Percentiles rank a stretch among this genome's conserved stretches.
Evolutionary conservation across 2,329 filamentous ascomycete genomes (phyloP).

Genomic region (Pestalotiopsis sp.): DNA sequence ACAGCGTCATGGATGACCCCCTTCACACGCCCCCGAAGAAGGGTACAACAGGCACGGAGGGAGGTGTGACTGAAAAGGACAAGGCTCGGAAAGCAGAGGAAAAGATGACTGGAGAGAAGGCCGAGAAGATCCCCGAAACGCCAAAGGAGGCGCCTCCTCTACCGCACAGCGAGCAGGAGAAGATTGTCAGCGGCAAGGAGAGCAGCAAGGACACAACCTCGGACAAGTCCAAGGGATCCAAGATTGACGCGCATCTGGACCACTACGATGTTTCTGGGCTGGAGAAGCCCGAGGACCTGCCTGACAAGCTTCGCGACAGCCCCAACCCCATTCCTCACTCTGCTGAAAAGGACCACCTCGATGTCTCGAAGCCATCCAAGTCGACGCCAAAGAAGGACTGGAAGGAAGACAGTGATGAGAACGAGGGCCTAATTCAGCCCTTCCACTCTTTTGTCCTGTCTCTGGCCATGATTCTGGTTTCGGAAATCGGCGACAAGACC

Average conservation of each 20-base stretch:
- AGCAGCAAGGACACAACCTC: conserved; percentile 44
- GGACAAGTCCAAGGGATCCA: conserved; percentile 43
- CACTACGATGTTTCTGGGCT: conserved; percentile 50
- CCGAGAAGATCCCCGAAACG: conserved; percentile 75
- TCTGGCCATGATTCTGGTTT: conserved; percentile 96
- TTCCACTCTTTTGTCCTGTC: conserved; percentile 90
- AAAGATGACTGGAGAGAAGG: conserved; percentile 64
- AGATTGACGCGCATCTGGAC: conserved; percentile 19
- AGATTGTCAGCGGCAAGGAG: conserved; percentile 51
- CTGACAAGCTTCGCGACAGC: conserved; percentile 75
- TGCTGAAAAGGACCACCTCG: conserved; percentile 66
- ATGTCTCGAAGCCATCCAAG: conserved; percentile 47
- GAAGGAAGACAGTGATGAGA: conserved; percentile 45
- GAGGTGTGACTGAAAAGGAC: conserved; percentile 85
- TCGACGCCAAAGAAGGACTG: conserved; percentile 33
- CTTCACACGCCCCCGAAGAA: conserved; percentile 75
- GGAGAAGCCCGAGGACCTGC: conserved; percentile 82
- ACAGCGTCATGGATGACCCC: conserved; percentile 94
- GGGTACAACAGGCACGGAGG: conserved; percentile 86
- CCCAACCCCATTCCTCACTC: conserved; percentile 71
- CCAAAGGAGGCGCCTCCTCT: conserved; percentile 86
- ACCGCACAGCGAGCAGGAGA: conserved; percentile 79
- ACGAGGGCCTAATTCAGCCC: conserved; percentile 72
- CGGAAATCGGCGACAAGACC: conserved; percentile 97
- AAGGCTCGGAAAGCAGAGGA: conserved; percentile 74